Conservation (phyloP, 495 filamentous ascomycete species). For the Articulospora tetracladia region DNA sequence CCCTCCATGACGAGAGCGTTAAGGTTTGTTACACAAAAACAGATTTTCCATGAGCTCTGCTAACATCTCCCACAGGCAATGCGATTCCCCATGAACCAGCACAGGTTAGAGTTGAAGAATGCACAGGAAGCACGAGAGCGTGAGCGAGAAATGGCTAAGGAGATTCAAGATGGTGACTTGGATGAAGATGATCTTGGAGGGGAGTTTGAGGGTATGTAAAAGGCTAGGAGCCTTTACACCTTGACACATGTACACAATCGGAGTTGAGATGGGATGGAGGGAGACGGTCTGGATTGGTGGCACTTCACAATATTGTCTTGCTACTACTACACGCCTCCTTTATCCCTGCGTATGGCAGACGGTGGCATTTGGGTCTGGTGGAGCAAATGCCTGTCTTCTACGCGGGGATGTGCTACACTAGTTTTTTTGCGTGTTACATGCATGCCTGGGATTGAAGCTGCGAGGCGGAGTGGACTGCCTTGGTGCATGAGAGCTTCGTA, state of each 20-base stretch:
- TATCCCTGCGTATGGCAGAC: slow-evolving; percentile 14
- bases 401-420: slow-evolving; percentile 20
- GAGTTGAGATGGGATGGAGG: not conserved
- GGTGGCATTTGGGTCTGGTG: not conserved
- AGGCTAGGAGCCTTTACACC: slow-evolving; percentile 1
- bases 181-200: slow-evolving; percentile 96
- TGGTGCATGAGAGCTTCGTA: slow-evolving; percentile 3
- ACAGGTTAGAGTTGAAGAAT: slow-evolving; percentile 95
- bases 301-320: slow-evolving; percentile 29
- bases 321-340: slow-evolving; percentile 16
- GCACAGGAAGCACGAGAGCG: slow-evolving; percentile 95
- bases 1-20: slow-evolving; percentile 93
- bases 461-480: not conserved
- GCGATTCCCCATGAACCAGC: slow-evolving; percentile 99
- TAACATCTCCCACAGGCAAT: slow-evolving; percentile 63
- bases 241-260: slow-evolving; percentile 4
- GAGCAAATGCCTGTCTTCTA: slow-evolving; percentile 5
- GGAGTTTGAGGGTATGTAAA: slow-evolving; percentile 95
- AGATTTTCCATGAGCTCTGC: not conserved
- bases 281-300: slow-evolving; percentile 21
- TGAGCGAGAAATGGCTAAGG: slow-evolving; percentile 95
- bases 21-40: slow-evolving; percentile 57
- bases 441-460: slow-evolving; percentile 1
- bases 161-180: slow-evolving; percentile 97
- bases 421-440: slow-evolving; percentile 12